phyloP scores from a whole-genome alignment of 2,329 filamentous ascomycete genomes.

The Sclerotiophoma versabilis region DNA sequence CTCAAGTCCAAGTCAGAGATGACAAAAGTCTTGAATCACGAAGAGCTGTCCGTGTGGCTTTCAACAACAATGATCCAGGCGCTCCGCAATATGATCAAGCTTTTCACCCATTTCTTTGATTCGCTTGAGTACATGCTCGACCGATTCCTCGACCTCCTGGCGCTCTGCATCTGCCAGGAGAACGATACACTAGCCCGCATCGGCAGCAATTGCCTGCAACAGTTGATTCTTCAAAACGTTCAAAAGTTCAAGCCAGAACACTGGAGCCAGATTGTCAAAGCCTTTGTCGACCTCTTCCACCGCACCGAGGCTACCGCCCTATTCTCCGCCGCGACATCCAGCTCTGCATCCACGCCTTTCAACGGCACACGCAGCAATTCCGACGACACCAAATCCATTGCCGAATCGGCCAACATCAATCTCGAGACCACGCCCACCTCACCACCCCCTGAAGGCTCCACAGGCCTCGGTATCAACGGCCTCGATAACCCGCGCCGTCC shows the following conservation, averaged over 20 bases:
- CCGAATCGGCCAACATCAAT: constrained; percentile 44
- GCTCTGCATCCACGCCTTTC: constrained; percentile 55
- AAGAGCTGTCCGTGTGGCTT: constrained; percentile 97
- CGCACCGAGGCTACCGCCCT: constrained; percentile 93
- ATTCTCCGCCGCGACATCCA: constrained; percentile 78
- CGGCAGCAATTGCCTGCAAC: constrained; percentile 96
- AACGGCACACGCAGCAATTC: constrained; percentile 56
- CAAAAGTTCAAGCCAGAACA: constrained; percentile 86
- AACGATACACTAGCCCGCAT: constrained; percentile 98
- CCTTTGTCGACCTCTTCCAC: constrained; percentile 95
- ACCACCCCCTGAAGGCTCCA: constrained; percentile 33
- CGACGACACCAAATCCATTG: constrained; percentile 52
- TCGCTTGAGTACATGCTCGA: constrained; percentile 97
- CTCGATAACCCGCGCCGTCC: constrained; percentile 38
- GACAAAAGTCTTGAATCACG: constrained; percentile 92
- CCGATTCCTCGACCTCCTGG: constrained; percentile 91
- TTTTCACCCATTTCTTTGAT: constrained; percentile 99
- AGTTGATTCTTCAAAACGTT: constrained; percentile 95
- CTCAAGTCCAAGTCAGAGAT: constrained; percentile 95
- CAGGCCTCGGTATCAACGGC: constrained; percentile 56
- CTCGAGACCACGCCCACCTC: constrained; percentile 44
- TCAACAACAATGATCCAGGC: constrained; percentile 99
- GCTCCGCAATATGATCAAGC: constrained; percentile 94
- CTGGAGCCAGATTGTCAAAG: constrained; percentile 93
- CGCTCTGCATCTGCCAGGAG: constrained; percentile 97